Evolutionary conservation across 768 basidiomycete genomes (phyloP).

Genomic region (Imleria badia): DNA sequence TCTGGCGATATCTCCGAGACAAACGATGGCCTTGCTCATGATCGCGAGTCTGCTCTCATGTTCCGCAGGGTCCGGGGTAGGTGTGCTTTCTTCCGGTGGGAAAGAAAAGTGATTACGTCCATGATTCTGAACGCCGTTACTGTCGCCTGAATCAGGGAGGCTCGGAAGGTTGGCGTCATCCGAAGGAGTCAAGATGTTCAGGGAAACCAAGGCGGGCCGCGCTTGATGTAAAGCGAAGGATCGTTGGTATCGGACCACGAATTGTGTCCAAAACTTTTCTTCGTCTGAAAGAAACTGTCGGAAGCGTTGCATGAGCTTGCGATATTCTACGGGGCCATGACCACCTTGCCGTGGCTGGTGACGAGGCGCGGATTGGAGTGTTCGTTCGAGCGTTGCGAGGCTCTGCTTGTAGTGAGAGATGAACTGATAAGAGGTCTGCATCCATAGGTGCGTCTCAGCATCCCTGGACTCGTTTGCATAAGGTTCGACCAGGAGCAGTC

Average conservation of each 20-base stretch:
- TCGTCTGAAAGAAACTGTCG: conserved; percentile 87
- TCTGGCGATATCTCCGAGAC: conserved; percentile 90
- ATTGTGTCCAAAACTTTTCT: conserved; percentile 86
- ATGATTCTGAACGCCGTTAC: conserved; percentile 26
- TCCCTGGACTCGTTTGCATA: conserved; percentile 73
- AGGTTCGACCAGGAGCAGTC: conserved; percentile 66
- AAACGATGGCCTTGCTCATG: conserved; percentile 85
- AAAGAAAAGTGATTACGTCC: conserved; percentile 65
- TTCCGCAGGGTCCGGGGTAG: conserved; percentile 32
- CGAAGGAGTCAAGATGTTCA: conserved; percentile 50
- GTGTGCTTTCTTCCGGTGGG: conserved; percentile 53
- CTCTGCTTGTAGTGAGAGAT: conserved; percentile 81
- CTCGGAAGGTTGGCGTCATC: conserved; percentile 36
- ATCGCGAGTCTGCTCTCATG: conserved; percentile 68
- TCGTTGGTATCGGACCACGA: conserved; percentile 73
- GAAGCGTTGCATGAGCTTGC: conserved; percentile 86
- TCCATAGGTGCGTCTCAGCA: conserved; percentile 84
- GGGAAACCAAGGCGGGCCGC: conserved; percentile 50
- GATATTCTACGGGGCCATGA: conserved; percentile 73
- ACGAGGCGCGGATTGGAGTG: conserved; percentile 42
- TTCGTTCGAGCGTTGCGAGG: conserved; percentile 64
- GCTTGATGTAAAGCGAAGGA: conserved; percentile 71
- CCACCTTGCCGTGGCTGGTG: conserved; percentile 39
- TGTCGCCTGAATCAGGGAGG: conserved; percentile 20
- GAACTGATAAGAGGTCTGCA: conserved; percentile 86